A percentile compares a stretch with the other conserved stretches of the same genome.
Conservation (phyloP, 176 grass and related monocot genomes). For the Paspalum vaginatum region DNA sequence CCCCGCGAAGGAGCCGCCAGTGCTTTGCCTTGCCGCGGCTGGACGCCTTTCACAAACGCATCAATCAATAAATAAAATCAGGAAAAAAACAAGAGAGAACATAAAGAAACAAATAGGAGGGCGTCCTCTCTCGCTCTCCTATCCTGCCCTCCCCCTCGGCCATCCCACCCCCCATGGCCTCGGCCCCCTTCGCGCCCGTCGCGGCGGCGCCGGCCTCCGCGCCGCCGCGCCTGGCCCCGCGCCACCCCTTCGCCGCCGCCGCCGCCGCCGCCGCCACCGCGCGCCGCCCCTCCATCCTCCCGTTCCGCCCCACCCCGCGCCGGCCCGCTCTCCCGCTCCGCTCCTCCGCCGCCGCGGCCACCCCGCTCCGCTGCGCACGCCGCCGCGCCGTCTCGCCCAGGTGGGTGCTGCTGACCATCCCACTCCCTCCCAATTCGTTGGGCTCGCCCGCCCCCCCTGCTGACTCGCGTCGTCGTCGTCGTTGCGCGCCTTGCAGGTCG, state of each 20-base stretch:
- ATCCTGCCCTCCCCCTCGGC: constrained; percentile 36
- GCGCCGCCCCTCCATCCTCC: constrained; percentile 15
- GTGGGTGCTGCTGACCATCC: background rate
- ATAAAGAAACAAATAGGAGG: background rate
- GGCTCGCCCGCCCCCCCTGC: background rate
- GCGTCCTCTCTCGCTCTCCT: constrained; percentile 26
- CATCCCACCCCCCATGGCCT: constrained; percentile 45
- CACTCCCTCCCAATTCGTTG: background rate
- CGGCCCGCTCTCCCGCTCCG: constrained; percentile 11
- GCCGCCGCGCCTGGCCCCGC: constrained; percentile 42
- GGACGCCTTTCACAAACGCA: constrained; percentile 31
- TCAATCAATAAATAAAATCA: background rate
- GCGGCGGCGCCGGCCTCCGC: constrained; percentile 37
- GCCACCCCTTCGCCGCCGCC: constrained; percentile 34
- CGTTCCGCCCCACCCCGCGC: constrained; percentile 34
- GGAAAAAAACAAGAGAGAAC: background rate
- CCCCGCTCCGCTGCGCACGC: constrained; percentile 47
- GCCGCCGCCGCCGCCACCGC: constrained; percentile 32
- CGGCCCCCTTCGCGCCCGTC: constrained; percentile 44
- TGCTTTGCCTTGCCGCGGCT: constrained; percentile 11
- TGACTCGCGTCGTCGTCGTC: constrained; percentile 21
- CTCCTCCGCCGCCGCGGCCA: constrained; percentile 8
- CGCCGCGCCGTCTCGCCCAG: constrained; percentile 36
- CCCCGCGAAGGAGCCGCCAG: constrained; percentile 22
- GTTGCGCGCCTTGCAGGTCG: constrained; percentile 35